These are phyloP conservation scores for Warburgia ugandensis DNA, from an alignment of 164 flowering plant species.

Conservation along the genomic window DNA sequence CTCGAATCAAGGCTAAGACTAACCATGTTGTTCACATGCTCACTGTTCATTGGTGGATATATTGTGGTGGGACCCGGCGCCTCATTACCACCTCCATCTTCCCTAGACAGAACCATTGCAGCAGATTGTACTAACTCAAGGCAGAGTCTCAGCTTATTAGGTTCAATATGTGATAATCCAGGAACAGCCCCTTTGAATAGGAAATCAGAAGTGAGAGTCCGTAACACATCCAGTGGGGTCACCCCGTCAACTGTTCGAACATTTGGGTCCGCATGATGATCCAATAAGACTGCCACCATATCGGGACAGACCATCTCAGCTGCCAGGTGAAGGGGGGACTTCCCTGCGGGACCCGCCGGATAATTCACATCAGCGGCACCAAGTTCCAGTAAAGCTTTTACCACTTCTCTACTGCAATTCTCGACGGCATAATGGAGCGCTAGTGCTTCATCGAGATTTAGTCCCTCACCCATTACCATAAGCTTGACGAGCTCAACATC, in stretches of 20 bases:
- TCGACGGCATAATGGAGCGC: slow-evolving; percentile 91
- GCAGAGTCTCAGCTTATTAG: slow-evolving; percentile 90
- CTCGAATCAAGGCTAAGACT: slow-evolving; percentile 63
- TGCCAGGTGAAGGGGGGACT: slow-evolving; percentile 89
- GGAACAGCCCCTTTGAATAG: slow-evolving; percentile 97
- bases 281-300: slow-evolving; percentile 94
- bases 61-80: slow-evolving; percentile 20
- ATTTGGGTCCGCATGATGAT: slow-evolving; percentile 96
- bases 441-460: slow-evolving; percentile 85
- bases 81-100: slow-evolving; percentile 40
- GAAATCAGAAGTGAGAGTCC: slow-evolving; percentile 92
- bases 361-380: slow-evolving; percentile 96
- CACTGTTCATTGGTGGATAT: slow-evolving; percentile 30
- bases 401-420: slow-evolving; percentile 89
- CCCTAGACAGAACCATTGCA: slow-evolving; percentile 81
- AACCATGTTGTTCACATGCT: slow-evolving; percentile 23
- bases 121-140: slow-evolving; percentile 96
- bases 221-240: slow-evolving; percentile 77
- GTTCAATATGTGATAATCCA: slow-evolving; percentile 83
- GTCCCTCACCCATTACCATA: slow-evolving; percentile 99
- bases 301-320: slow-evolving; percentile 99
- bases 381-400: slow-evolving; percentile 89
- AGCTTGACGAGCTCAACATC: slow-evolving; percentile 98
- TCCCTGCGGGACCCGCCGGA: slow-evolving; percentile 84
- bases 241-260: slow-evolving; percentile 76